phyloP scores from a whole-genome alignment of 106 monocot genomes.

The Hemerocallis citrina region DNA sequence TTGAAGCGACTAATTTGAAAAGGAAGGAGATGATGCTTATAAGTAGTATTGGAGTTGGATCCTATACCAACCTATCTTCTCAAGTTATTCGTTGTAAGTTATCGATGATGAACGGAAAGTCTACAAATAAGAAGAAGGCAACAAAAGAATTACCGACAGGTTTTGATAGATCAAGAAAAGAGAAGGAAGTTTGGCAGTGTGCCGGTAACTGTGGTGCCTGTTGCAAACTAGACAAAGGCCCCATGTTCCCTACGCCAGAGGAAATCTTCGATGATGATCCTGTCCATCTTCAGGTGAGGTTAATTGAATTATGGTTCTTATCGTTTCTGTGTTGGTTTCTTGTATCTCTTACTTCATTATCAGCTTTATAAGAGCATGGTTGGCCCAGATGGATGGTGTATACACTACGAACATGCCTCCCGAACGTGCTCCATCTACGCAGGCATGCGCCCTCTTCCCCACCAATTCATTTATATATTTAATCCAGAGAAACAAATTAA shows the following conservation, averaged over 20 bases:
- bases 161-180: conserved; percentile 4
- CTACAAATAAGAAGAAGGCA: background rate
- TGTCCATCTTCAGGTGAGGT: conserved; percentile 20
- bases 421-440: conserved; percentile 48
- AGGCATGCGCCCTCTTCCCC: conserved; percentile 9
- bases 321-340: background rate
- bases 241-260: conserved; percentile 42
- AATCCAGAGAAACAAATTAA: background rate
- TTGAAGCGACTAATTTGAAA: no score
- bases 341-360: background rate
- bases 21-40: background rate
- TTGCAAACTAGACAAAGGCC: conserved; percentile 68
- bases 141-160: background rate
- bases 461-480: background rate
- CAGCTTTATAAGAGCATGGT: conserved; percentile 42
- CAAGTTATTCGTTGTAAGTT: background rate
- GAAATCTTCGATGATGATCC: conserved; percentile 60
- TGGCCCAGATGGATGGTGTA: conserved; percentile 61
- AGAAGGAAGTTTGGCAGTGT: conserved; percentile 32
- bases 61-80: background rate
- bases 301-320: background rate
- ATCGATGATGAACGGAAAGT: background rate
- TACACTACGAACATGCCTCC: conserved; percentile 35
- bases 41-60: background rate
- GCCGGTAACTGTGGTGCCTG: conserved; percentile 51